Evolutionary conservation across 805 yeast species (phyloP).

Genomic region (Kodamaea restingae): DNA sequence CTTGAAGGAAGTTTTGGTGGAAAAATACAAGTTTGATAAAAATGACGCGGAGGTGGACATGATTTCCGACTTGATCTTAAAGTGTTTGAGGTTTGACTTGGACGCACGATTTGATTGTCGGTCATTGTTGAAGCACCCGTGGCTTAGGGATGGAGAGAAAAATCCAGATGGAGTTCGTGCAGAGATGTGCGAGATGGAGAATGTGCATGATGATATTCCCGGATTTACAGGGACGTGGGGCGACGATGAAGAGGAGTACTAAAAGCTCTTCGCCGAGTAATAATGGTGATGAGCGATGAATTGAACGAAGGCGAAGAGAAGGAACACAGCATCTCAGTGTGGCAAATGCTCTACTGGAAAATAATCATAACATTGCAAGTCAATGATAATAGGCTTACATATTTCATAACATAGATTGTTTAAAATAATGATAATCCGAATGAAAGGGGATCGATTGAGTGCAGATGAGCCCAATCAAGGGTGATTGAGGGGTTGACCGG

Average conservation of each 20-base stretch:
- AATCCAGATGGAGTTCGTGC: constrained; percentile 10
- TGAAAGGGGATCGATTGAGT: too few species aligned
- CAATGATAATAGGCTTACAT: background rate
- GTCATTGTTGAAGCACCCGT: constrained; percentile 50
- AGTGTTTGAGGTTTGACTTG: constrained; percentile 50
- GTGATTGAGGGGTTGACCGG: too few species aligned
- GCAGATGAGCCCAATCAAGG: too few species aligned
- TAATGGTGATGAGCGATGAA: too few species aligned
- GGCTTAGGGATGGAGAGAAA: constrained; percentile 30
- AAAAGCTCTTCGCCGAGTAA: too few species aligned
- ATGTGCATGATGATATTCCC: constrained; percentile 24
- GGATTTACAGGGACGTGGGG: constrained; percentile 30
- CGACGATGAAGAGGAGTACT: constrained; percentile 11
- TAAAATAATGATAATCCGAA: too few species aligned
- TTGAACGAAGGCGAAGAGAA: too few species aligned
- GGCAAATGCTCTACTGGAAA: too few species aligned
- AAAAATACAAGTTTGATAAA: constrained; percentile 43
- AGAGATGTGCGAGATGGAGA: constrained; percentile 21
- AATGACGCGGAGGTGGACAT: constrained; percentile 33
- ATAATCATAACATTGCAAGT: background rate
- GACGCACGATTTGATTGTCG: constrained; percentile 51
- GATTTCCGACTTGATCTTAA: constrained; percentile 44
- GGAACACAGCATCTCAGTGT: too few species aligned
- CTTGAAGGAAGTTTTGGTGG: constrained; percentile 44
- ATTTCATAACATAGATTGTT: constrained; percentile 1